Evolutionary conservation across 495 filamentous ascomycete species (phyloP).

Genomic region (Podospora pseudopauciseta): DNA sequence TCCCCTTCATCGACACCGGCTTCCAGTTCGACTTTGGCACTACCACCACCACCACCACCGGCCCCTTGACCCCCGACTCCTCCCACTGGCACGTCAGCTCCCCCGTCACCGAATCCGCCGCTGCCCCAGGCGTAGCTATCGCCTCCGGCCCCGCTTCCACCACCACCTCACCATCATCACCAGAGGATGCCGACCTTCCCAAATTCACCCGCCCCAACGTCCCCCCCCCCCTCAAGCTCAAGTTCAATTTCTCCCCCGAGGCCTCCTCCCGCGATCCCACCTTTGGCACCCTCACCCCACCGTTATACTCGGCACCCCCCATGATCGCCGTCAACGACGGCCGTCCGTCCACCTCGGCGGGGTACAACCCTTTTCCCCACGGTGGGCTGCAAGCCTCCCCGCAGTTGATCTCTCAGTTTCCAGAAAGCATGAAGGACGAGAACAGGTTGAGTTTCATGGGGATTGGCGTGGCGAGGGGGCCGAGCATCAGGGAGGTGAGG

Average conservation of each 20-base stretch:
- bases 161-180: background rate
- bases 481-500: slow-evolving; percentile 25
- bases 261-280: slow-evolving; percentile 27
- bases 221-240: slow-evolving; percentile 25
- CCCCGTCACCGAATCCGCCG: slow-evolving; percentile 7
- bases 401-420: slow-evolving; percentile 17
- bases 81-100: slow-evolving; percentile 28
- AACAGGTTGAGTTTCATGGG: slow-evolving; percentile 19
- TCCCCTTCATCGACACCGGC: slow-evolving; percentile 19
- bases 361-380: background rate
- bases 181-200: slow-evolving; percentile 2
- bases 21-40: slow-evolving; percentile 36
- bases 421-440: slow-evolving; percentile 3
- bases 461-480: slow-evolving; percentile 33
- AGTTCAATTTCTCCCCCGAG: slow-evolving; percentile 29
- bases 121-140: background rate
- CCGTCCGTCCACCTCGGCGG: slow-evolving; percentile 9
- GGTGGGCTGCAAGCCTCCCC: slow-evolving; percentile 13
- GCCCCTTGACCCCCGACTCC: slow-evolving; percentile 28
- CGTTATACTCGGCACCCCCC: slow-evolving; percentile 13
- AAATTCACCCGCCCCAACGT: slow-evolving; percentile 21
- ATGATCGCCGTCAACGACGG: slow-evolving; percentile 13
- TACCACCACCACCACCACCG: background rate
- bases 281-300: slow-evolving; percentile 22
- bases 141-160: background rate